Evolutionary conservation across 441 rosid species (phyloP), one percentile per base, ranked within the genome.

Genomic region (Arabidopsis hybrid): DNA sequence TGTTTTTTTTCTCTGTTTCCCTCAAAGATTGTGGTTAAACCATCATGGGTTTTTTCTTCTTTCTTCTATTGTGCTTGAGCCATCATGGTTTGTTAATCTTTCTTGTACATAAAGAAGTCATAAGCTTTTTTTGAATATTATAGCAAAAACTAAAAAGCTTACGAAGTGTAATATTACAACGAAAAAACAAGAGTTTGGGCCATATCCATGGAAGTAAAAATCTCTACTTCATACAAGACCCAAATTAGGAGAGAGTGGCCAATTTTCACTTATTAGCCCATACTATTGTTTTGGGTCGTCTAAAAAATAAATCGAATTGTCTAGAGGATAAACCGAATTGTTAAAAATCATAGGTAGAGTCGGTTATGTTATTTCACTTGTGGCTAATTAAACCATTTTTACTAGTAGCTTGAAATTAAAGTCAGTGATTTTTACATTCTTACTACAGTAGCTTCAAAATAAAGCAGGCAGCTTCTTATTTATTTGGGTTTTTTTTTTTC

Each of bases 1-100:
- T 69, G 78, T 35, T 16, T 57, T 10, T 14, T 35, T 3, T 6
- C 34, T 16, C n/a, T 32, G 29, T 49, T 18, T 21, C 43, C 46
- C 14, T 45, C 65, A 75, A 67, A 67, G 73, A 69, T 76, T 64
- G 66, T 76, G 75, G 46, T 29, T 18, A 75, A 67, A 18, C 64
- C 31, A 67, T 60, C 46, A 74, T 73, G 26, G 21, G 21, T 26
- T 12, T 3, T 47, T 34, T 32, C 9, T 0, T 8, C 29, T 26
- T 26, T 26, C 29, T 11, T 8, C 36, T 52, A 13, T 0, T 13
- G 16, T 13, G 47, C 7, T 43, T 21, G 32, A 52, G 64, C 69
- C 57, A 73, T 43, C 62, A 61, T 71, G 62, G 26, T 18, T 60
- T 13, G 4, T 60, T 60, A 42, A 13, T 52, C 11, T 52, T 7